These are phyloP conservation scores for Pyrenophora graminea DNA, from an alignment of 2,329 filamentous ascomycete species.

Conservation along the genomic window DNA sequence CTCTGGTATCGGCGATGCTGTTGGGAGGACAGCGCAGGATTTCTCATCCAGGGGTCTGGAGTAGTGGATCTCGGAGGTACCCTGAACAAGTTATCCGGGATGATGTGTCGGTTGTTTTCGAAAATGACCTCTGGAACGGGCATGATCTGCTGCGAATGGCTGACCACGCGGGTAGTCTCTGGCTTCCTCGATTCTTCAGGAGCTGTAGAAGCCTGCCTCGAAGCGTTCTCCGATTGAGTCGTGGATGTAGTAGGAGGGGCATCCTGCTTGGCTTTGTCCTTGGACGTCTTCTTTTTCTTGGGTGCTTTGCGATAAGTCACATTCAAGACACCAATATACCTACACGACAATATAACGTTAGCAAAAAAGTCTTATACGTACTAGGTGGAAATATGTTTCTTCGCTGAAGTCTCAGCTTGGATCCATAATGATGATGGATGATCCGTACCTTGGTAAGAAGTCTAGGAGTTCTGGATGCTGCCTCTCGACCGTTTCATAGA, in stretches of 20 bases:
- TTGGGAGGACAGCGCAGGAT: conserved; percentile 36
- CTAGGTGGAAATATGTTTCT: conserved; percentile 23
- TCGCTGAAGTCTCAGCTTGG: conserved; percentile 50
- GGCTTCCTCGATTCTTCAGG: conserved; percentile 16
- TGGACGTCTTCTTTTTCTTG: conserved; percentile 59
- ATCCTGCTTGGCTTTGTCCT: conserved; percentile 37
- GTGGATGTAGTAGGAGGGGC: conserved; percentile 13
- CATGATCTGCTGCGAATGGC: conserved; percentile 75
- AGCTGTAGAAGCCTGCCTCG: conserved; percentile 23
- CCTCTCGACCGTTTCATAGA: conserved; percentile 94
- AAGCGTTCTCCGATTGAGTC: conserved; percentile 22
- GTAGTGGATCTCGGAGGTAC: conserved; percentile 55
- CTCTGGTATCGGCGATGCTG: conserved; percentile 45
- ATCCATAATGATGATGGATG: conserved; percentile 24
- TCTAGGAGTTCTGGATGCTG: conserved; percentile 86
- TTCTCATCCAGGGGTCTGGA: conserved; percentile 42
- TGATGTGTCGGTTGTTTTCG: conserved; percentile 90
- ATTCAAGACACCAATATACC: conserved; percentile 95
- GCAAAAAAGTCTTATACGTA: conserved; percentile 18
- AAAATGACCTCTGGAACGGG: conserved; percentile 89
- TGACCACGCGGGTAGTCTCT: conserved; percentile 57
- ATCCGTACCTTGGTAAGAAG: conserved; percentile 75
- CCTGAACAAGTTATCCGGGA: conserved; percentile 80
- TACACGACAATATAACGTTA: conserved; percentile 50
- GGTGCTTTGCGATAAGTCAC: conserved; percentile 88